Evolutionary conservation across 1,139 yeast species (phyloP), one percentile per base, ranked within the genome.

Genomic region (Yamadazyma atmosphaerica): DNA sequence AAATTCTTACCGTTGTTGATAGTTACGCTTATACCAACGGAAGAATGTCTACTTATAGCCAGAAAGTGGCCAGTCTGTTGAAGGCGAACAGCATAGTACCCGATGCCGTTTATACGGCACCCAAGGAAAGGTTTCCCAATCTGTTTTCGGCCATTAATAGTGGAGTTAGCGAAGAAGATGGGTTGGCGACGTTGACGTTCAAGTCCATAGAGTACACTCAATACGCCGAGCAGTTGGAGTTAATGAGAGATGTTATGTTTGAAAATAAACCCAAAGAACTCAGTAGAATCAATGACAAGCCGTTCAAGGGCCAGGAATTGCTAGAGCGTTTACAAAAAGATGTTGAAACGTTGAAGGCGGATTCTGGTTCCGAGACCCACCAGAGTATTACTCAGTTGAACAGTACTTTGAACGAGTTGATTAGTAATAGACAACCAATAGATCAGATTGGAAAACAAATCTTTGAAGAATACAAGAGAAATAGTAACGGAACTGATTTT

Each of bases 131-230:
- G 1, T 57, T 68, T 32, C 51, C 55, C 31, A 62, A 67, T 35
- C 65, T 59, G 35, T 74, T 72, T 10, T 68, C 73, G 2, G 67
- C 75, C 0, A 62, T 72, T 1, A 56, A 68, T 33, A 68, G 67
- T 39, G 77, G 77, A 2, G 55, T 66, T n/a, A 68, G 76, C 0
- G 57, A 56, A 12, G 73, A 71, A 46, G 73, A 72, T 9, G 77
- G 77, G n/a, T 55, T 72, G 24, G 61, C 60, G 31, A 66, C 74
- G 3, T 56, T 72, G 39, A 69, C 77, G 0, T 69, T 67, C 50
- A 72, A 72, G 45, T 65, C 76, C 1, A 57, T 70, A 15, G 65
- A 61, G 17, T 66, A 70, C 40, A 65, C 66, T 15, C 56, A 59
- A 37, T 61, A 62, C 28, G 66, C 68, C 15, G 76, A 72, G 40